These are phyloP conservation scores for Dothistroma septosporum DNA, from an alignment of 2,329 filamentous ascomycete species.

Conservation along the genomic window DNA sequence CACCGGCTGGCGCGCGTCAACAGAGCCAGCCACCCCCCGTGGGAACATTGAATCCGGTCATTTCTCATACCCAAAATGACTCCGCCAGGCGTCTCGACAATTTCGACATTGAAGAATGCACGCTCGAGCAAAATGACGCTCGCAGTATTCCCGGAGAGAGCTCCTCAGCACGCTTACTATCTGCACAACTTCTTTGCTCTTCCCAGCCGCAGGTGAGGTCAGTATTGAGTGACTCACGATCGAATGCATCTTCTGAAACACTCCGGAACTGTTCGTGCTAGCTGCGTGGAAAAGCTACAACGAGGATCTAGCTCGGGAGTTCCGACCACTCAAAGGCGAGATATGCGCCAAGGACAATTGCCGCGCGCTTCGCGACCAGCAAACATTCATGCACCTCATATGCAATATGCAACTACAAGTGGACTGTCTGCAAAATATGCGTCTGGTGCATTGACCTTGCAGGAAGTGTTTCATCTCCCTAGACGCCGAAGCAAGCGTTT, in stretches of 20 bases:
- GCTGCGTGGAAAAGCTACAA: constrained; percentile 6
- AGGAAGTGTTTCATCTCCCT: constrained; percentile 31
- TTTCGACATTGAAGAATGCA: background rate
- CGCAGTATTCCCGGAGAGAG: background rate
- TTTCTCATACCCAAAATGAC: background rate
- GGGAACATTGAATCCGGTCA: background rate
- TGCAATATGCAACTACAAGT: constrained; percentile 9
- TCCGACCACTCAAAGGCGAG: background rate
- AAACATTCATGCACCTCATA: constrained; percentile 9
- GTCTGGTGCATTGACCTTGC: constrained; percentile 7
- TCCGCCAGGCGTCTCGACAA: background rate
- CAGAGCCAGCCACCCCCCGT: background rate
- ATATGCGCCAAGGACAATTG: constrained; percentile 7
- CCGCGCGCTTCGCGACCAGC: constrained; percentile 16
- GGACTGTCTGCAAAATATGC: constrained; percentile 15
- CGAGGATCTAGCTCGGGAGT: background rate
- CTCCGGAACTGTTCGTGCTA: constrained; percentile 3
- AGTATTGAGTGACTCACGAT: constrained; percentile 16
- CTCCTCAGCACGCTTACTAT: background rate
- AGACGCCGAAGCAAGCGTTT: constrained; percentile 27
- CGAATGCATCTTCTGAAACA: constrained; percentile 16
- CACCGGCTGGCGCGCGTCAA: constrained; percentile 8
- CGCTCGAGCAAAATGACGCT: background rate
- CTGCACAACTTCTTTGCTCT: background rate
- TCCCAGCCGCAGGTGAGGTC: constrained; percentile 8